Conservation (phyloP, 78 protist genomes). For the Dictyostelium discoideum region DNA sequence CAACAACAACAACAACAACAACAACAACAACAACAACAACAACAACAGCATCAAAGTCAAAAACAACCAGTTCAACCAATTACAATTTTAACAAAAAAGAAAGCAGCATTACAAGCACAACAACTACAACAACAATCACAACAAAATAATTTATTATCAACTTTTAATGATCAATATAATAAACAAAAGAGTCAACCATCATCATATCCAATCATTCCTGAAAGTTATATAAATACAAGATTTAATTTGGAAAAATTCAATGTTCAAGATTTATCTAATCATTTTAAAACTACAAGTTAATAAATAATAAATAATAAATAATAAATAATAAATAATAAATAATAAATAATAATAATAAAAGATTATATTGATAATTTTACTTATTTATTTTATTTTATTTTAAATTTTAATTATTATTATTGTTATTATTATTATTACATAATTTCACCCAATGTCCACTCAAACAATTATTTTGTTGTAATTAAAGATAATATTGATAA, state of each 20-base stretch:
- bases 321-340: too few species aligned
- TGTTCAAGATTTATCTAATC: neutral
- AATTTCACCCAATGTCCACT: too few species aligned
- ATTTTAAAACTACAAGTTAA: neutral
- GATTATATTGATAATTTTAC: too few species aligned
- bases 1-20: neutral
- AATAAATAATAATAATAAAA: too few species aligned
- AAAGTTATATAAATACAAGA: neutral
- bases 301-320: too few species aligned
- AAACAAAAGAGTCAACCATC: neutral
- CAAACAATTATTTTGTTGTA: too few species aligned
- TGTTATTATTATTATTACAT: too few species aligned
- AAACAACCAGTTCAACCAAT: neutral
- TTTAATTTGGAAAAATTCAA: constrained; percentile 16
- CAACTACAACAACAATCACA: neutral
- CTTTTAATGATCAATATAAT: constrained; percentile 5
- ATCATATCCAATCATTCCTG: constrained; percentile 8
- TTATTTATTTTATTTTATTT: too few species aligned
- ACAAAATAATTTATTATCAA: neutral
- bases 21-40: neutral
- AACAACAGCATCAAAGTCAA: neutral
- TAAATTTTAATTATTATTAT: too few species aligned
- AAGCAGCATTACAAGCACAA: neutral
- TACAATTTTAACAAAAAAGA: constrained; percentile 10
- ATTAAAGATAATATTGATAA: too few species aligned